phyloP scores from a whole-genome alignment of 75 land plant genomes.

The Pseudotsuga menziesii region DNA sequence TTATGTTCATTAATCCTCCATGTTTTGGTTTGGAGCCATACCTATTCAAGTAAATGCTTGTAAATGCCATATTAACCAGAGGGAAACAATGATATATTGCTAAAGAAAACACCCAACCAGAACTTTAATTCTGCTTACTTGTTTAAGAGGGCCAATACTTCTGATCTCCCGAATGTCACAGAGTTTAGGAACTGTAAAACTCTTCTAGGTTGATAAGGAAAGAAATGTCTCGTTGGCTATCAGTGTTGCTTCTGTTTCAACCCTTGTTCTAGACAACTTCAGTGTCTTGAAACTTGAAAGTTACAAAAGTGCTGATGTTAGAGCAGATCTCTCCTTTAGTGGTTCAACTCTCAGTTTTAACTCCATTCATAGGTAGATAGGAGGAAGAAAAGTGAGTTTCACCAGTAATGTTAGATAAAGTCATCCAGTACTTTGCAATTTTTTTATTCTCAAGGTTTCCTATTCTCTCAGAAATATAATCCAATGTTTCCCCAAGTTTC shows the following conservation, averaged over 20 bases:
- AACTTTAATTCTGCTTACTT: not conserved
- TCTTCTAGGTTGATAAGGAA: not conserved
- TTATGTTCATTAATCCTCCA: too few species aligned
- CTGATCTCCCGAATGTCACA: not conserved
- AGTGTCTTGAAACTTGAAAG: too few species aligned
- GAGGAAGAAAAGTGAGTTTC: too few species aligned
- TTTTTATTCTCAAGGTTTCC: too few species aligned
- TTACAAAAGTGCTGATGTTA: too few species aligned
- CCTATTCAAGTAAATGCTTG: not conserved
- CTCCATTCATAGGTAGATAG: too few species aligned
- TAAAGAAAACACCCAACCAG: not conserved
- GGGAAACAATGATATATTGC: not conserved
- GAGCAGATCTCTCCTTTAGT: too few species aligned
- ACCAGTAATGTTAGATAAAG: too few species aligned
- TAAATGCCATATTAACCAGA: not conserved
- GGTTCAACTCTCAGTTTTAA: too few species aligned
- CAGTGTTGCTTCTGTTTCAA: not conserved
- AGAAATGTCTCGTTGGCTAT: not conserved
- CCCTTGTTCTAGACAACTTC: not conserved
- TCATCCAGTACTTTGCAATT: too few species aligned
- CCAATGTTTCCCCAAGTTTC: too few species aligned
- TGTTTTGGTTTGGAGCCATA: not conserved
- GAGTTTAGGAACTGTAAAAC: not conserved
- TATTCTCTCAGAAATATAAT: too few species aligned
- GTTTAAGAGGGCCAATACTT: not conserved